Evolutionary conservation across 2,329 filamentous ascomycete species (phyloP), one percentile per base, ranked within the genome.

Genomic region (Cladorrhinum sp.): DNA sequence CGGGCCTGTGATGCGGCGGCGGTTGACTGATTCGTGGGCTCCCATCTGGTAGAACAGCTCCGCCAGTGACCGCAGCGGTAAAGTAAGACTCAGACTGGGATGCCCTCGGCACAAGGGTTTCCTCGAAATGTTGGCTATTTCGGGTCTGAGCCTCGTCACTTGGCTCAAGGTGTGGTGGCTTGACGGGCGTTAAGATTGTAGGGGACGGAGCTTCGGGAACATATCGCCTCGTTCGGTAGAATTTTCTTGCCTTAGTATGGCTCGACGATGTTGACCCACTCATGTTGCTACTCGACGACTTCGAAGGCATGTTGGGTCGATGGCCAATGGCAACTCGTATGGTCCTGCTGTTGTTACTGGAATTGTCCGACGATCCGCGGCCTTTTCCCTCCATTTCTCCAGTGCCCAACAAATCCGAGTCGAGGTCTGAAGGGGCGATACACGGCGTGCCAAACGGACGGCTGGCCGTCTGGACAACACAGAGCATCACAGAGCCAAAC

Each of bases 361-460:
- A 48, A 23, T 7, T 33, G 18, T 23, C 50, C 18, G 39, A 23
- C 3, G 33, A 16, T 5, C n/a, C 48, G 4, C 21, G 10, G n/a
- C 30, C 28, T 28, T 57, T 56, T 2, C 56, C 55, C 18, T 58
- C 46, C 6, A 56, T 49, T 3, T 16, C 36, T 9, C 33, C 33
- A 4, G 26, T 33, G 4, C 4, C 24, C 9, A 6, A 2, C 2
- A 46, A 16, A 3, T 58, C 51, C 1, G 56, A 36, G 12, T 61
- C 39, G 18, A 30, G 30, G 1, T 3, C 1, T 20, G 33, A 7
- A 1, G 60, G 54, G 1, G 57, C 58, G 1, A 62, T 26, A 49
- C 54, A 62, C 3, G 63, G 58, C 12, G 61, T 30, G 16, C 54
- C 28, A 24, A 64, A 64, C 2, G 63, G 60, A 10, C 58, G 53